Base-by-base conservation (phyloP, 2,329 filamentous ascomycete species). In the Colletotrichum endophyticum region DNA sequence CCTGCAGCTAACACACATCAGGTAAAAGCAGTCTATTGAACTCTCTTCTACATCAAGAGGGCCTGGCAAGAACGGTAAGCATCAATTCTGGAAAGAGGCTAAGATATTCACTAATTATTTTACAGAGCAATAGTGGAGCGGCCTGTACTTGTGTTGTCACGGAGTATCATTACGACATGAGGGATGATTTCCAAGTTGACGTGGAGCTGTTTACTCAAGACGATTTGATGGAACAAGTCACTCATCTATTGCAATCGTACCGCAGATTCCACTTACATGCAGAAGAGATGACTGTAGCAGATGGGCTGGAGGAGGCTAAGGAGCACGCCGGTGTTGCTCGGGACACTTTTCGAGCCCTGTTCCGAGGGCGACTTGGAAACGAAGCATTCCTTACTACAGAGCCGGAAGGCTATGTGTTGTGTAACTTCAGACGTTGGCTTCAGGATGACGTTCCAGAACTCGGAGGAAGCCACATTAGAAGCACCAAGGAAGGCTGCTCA, bases 11-110 rank as follows among this genome's bases (percentile, higher is more conserved):
- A 76, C 62, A 11, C 19, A 2, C 6, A 0, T 4, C 34, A 85
- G 88, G 88, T 0, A 89, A 89, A 80, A 89, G 87, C 73, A 89
- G 88, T 73, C 79, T 89, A 5, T 81, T 90, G 19, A 90, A 89
- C 78, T 88, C 87, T 1, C 81, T 90, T 2, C 81, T 90, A 5
- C 88, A 90, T 66, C 81, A 66, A 1, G 66, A 78, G 2, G 81
- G 80, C 1, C 81, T 90, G 3, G 87, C 87, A 0, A 83, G 85
- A 76, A 82, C 86, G 3, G 88, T 89, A 81, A 83, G 87, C 79
- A 39, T 16, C 19, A 5, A 44, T 39, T 25, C 5, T 8, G 5
- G 19, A 8, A 16, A 2, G n/a, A 8, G 30, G 8, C n/a, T 32
- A 61, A 64, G 11, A 32, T 27, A 11, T 15, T 57, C 34, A 28